A percentile compares a stretch with the other conserved stretches of the same genome.
Evolutionary conservation across 2,329 filamentous ascomycete genomes (phyloP).

Genomic region (Ophiobolus disseminans): DNA sequence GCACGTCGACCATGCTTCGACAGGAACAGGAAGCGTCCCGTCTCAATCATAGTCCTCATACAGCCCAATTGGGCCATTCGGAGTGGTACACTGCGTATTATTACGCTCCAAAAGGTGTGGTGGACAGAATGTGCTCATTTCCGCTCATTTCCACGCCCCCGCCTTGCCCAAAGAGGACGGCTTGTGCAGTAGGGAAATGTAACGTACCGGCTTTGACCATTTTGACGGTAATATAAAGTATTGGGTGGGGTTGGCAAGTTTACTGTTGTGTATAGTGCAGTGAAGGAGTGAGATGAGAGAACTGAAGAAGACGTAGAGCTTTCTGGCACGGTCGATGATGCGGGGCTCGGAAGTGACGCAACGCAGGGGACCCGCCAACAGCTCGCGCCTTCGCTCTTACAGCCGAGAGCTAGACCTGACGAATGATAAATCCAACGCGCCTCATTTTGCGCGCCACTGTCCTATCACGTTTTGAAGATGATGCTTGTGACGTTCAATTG

Average conservation of each 20-base stretch:
- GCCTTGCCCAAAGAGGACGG: slow-evolving; percentile 38
- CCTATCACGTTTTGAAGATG: slow-evolving; percentile 6
- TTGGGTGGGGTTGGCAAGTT: slow-evolving; percentile 21
- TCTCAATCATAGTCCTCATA: slow-evolving; percentile 35
- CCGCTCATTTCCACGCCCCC: slow-evolving; percentile 53
- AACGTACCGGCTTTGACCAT: slow-evolving; percentile 98
- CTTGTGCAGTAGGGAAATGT: slow-evolving; percentile 15
- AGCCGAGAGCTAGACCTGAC: slow-evolving; percentile 28
- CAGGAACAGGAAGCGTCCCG: slow-evolving; percentile 12
- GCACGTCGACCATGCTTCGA: slow-evolving; percentile 6
- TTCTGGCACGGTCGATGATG: slow-evolving; percentile 32
- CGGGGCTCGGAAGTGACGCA: slow-evolving; percentile 47
- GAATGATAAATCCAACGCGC: slow-evolving; percentile 38
- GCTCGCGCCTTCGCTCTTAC: slow-evolving; percentile 15
- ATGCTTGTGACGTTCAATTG: background rate
- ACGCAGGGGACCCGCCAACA: slow-evolving; percentile 26
- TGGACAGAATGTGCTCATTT: slow-evolving; percentile 65
- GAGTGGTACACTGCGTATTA: slow-evolving; percentile 4
- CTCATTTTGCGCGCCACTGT: background rate
- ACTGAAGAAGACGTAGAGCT: slow-evolving; percentile 17
- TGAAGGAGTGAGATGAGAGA: slow-evolving; percentile 10
- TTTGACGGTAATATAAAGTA: slow-evolving; percentile 66
- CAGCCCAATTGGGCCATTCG: slow-evolving; percentile 27
- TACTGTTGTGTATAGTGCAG: slow-evolving; percentile 7
- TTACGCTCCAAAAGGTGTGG: slow-evolving; percentile 15